Evolutionary conservation across 768 basidiomycete genomes (phyloP), one percentile per base, ranked within the genome.

Genomic region (Kwoniella dejecticola): DNA sequence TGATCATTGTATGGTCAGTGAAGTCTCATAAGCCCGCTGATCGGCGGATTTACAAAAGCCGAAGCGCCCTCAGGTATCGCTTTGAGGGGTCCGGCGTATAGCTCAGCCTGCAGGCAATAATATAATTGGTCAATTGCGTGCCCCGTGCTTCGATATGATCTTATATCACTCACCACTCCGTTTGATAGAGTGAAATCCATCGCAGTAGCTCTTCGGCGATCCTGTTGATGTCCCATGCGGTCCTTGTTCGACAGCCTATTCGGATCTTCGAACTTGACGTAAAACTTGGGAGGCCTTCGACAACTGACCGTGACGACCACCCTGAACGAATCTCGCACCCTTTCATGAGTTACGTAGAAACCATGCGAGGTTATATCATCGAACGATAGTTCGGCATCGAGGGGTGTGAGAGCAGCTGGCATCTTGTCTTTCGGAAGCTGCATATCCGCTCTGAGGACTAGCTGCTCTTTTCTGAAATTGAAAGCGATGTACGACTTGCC

Each of bases 261-360:
- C 36, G 46, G 47, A 36, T 45, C 50, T 41, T 74, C 72, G 40
- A 75, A 75, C 4, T 53, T 48, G 19, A 55, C 52, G 47, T 33
- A 70, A 45, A 78, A 75, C 36, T 68, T 67, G 4, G 77, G 77
- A 2, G 77, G 77, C 15, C 75, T 60, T 13, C 73, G 49, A 23
- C 62, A 54, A 19, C 62, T 68, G 50, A 76, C 62, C 1, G 77
- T 78, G 0, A 78, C 67, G 1, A 69, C 70, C 1, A 73, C 70
- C 23, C 56, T 57, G 12, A 63, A 49, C 33, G 11, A 23, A 36
- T 29, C 23, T 19, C 53, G 26, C 5, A 38, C 17, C 23, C 13
- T 27, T 23, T 46, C 21, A n/a, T 38, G 10, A 33, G 36, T 47
- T 19, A 71, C 52, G 21, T 57, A 42, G 50, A 75, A 70, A 21